phyloP scores from a whole-genome alignment of 2,329 filamentous ascomycete genomes.

The Aspergillus sp. region DNA sequence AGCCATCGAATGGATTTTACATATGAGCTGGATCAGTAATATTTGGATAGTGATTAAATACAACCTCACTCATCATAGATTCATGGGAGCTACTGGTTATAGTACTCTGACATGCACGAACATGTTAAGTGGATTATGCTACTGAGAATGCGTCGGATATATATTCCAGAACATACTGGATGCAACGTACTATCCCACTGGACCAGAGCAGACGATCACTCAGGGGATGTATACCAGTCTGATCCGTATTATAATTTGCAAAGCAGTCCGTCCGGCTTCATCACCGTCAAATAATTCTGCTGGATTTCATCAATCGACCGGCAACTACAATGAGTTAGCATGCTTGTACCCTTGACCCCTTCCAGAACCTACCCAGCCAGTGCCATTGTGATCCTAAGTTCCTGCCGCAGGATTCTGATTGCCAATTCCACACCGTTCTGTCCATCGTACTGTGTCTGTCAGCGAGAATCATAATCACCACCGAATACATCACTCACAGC shows the following conservation, averaged over 20 bases:
- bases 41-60: too few species aligned
- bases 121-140: too few species aligned
- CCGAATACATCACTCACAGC: conserved; percentile 21
- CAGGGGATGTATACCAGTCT: too few species aligned
- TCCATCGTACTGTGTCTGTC: conserved; percentile 26
- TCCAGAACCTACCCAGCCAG: conserved; percentile 28
- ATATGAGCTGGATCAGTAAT: too few species aligned
- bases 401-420: conserved; percentile 30
- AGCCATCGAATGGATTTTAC: not conserved
- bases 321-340: conserved; percentile 19
- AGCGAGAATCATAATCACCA: conserved; percentile 6
- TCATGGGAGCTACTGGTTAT: too few species aligned
- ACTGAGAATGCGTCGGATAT: too few species aligned
- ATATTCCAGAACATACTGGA: too few species aligned
- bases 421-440: conserved; percentile 35
- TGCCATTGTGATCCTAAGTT: conserved; percentile 32
- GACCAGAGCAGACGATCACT: too few species aligned
- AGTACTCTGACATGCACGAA: too few species aligned
- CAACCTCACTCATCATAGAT: too few species aligned
- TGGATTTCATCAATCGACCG: conserved; percentile 30
- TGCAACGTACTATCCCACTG: too few species aligned
- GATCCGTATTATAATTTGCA: too few species aligned
- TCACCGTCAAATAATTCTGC: conserved; percentile 25
- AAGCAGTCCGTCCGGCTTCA: conserved; percentile 25
- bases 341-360: not conserved